Evolutionary conservation across 176 grass and related monocot genomes (phyloP), one percentile per base, ranked within the genome.

Genomic region (Poa pratensis): DNA sequence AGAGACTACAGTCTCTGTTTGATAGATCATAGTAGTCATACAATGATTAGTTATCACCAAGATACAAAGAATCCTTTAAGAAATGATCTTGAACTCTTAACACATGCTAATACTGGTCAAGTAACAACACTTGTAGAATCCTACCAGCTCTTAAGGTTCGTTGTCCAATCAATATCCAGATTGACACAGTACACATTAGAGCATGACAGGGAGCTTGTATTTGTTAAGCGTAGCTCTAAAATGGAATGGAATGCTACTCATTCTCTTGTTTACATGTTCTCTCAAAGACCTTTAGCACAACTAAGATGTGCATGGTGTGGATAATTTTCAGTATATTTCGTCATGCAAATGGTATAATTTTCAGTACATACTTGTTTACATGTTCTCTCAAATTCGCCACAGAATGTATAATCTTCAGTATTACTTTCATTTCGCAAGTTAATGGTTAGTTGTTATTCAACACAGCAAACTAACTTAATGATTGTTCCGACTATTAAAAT

Each of bases 121-220:
- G 69, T 26, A 73, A 73, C 69, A 73, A n/a, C 40, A 73, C 26
- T 12, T 72, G 30, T 52, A 77, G 20, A n/a, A 82, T 55, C 48
- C 6, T 54, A 70, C 19, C 2, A 53, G 30, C 48, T 57, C 40
- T 30, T 18, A 24, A 55, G 35, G 55, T 46, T 9, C 16, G 69
- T 78, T 30, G 9, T 57, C 49, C 22, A 85, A 55, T 48, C 16
- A 60, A 32, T 13, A 73, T 73, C 15, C 26, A 64, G 5, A 64
- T 17, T 30, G 13, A 32, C 26, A 30, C 13, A 7, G 60, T 28
- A 4, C 24, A 63, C 24, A 63, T 15, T 27, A 14, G 4, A 27
- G 11, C 27, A 66, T 34, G 14, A 65, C 62, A 34, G 13, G 62
- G 62, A 34, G 6, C 11, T 61, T 27, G 58, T 61, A 26, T 61